A percentile compares a stretch with the other conserved stretches of the same genome.
These are phyloP conservation scores for Pseudocercospora pini-densiflorae DNA, from an alignment of 2,329 filamentous ascomycete species.

Conservation along the genomic window DNA sequence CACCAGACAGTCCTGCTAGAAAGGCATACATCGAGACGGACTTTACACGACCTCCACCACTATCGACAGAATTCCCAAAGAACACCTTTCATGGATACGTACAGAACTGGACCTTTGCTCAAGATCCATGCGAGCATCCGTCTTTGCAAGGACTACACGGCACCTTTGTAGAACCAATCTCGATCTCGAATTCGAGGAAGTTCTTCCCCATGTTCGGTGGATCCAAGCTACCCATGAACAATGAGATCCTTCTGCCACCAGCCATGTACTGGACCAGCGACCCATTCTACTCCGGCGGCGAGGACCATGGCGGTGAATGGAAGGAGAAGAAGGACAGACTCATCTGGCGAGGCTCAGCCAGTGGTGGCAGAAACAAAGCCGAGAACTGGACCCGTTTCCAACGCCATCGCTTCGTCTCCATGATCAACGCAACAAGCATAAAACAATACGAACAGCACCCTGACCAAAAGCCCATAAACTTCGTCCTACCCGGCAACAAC, in stretches of 20 bases:
- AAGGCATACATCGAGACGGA: conserved; percentile 42
- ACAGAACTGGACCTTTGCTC: conserved; percentile 51
- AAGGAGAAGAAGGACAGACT: conserved; percentile 46
- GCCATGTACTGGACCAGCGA: conserved; percentile 56
- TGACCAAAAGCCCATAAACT: conserved; percentile 42
- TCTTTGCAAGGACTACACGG: conserved; percentile 53
- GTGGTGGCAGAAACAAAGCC: conserved; percentile 51
- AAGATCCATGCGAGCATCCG: conserved; percentile 52
- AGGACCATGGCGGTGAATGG: conserved; percentile 48
- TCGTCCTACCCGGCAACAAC: conserved; percentile 43
- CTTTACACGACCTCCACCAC: conserved; percentile 43
- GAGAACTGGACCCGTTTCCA: conserved; percentile 75
- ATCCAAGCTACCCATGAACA: conserved; percentile 56
- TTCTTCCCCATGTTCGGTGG: conserved; percentile 57
- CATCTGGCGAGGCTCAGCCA: conserved; percentile 55
- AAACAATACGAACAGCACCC: conserved; percentile 51
- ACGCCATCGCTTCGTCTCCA: conserved; percentile 73
- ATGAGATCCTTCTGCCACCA: conserved; percentile 57
- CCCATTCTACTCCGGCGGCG: conserved; percentile 48
- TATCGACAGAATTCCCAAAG: conserved; percentile 36
- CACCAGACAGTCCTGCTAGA: conserved; percentile 44
- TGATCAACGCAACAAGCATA: conserved; percentile 70
- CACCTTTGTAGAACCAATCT: conserved; percentile 55
- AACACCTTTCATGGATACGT: conserved; percentile 52
- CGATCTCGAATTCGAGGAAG: conserved; percentile 48